Evolutionary conservation across 495 filamentous ascomycete genomes (phyloP).

Genomic region (Aspergillus nidulans): DNA sequence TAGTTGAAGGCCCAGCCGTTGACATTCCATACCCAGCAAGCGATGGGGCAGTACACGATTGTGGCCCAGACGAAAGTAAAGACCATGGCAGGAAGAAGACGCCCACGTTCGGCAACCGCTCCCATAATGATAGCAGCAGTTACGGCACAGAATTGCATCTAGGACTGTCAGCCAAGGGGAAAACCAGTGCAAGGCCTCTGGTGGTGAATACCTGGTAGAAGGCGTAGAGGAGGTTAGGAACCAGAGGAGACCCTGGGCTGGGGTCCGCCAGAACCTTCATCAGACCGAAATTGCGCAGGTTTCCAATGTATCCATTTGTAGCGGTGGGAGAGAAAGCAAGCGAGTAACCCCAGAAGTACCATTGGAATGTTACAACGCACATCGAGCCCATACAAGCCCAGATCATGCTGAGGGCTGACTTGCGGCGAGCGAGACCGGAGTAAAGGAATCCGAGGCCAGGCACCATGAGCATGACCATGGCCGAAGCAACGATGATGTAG

Average conservation of each 20-base stretch:
- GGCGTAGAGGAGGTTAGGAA: slow-evolving; percentile 59
- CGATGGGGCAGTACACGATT: slow-evolving; percentile 92
- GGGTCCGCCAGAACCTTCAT: slow-evolving; percentile 60
- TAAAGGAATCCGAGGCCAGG: slow-evolving; percentile 69
- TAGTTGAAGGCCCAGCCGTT: slow-evolving; percentile 92
- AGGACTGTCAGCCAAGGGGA: not conserved
- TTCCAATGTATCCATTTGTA: slow-evolving; percentile 64
- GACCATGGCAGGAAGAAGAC: slow-evolving; percentile 90
- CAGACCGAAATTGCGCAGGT: slow-evolving; percentile 61
- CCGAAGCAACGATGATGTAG: slow-evolving; percentile 87
- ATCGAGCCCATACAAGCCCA: slow-evolving; percentile 64
- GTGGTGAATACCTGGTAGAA: slow-evolving; percentile 59
- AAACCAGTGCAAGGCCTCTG: not conserved
- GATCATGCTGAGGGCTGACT: slow-evolving; percentile 65
- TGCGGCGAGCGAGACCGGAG: slow-evolving; percentile 60
- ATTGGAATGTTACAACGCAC: slow-evolving; percentile 66
- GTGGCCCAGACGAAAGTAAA: slow-evolving; percentile 97
- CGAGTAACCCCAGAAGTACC: slow-evolving; percentile 74
- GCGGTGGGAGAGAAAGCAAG: slow-evolving; percentile 62
- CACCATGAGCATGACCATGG: slow-evolving; percentile 93
- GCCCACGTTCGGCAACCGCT: slow-evolving; percentile 88
- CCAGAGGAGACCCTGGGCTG: slow-evolving; percentile 58
- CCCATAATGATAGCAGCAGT: slow-evolving; percentile 93
- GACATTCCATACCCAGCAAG: slow-evolving; percentile 92
- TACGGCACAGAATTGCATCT: slow-evolving; percentile 95